These are phyloP conservation scores for Aspergillus campestris DNA, from an alignment of 495 filamentous ascomycete genomes.

Conservation along the genomic window DNA sequence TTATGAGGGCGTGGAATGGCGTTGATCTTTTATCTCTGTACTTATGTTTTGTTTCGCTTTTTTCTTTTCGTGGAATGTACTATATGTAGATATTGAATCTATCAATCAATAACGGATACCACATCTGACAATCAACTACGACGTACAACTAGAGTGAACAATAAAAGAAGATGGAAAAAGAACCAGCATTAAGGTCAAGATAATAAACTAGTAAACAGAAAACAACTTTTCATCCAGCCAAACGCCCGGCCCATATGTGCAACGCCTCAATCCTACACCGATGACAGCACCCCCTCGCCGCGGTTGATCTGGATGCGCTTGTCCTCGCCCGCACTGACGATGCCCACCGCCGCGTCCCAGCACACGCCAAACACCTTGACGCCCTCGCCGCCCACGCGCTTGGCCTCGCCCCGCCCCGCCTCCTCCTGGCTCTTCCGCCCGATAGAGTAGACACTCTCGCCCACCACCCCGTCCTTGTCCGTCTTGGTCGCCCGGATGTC, in stretches of 20 bases:
- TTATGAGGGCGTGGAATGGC: slow-evolving; percentile 33
- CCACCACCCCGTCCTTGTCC: slow-evolving; percentile 58
- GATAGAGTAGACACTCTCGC: slow-evolving; percentile 75
- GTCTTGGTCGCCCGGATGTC: slow-evolving; percentile 69
- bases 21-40: slow-evolving; percentile 27
- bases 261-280: slow-evolving; percentile 20
- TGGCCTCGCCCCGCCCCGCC: slow-evolving; percentile 40
- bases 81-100: slow-evolving; percentile 13
- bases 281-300: slow-evolving; percentile 43
- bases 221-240: slow-evolving; percentile 28
- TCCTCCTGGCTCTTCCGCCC: slow-evolving; percentile 58
- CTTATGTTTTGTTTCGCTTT: slow-evolving; percentile 9
- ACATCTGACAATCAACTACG: background rate
- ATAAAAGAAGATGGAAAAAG: slow-evolving; percentile 5
- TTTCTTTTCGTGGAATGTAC: slow-evolving; percentile 18
- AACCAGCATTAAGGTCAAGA: background rate
- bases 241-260: slow-evolving; percentile 31
- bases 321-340: slow-evolving; percentile 89
- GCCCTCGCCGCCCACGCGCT: slow-evolving; percentile 59
- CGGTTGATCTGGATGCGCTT: slow-evolving; percentile 86
- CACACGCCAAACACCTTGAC: slow-evolving; percentile 84
- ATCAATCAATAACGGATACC: background rate
- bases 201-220: slow-evolving; percentile 9
- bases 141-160: background rate
- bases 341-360: slow-evolving; percentile 79